Percentiles rank a stretch among this genome's conserved stretches.
Conservation (phyloP, 2,329 filamentous ascomycete genomes). For the Coccinonectria pachysandricola region DNA sequence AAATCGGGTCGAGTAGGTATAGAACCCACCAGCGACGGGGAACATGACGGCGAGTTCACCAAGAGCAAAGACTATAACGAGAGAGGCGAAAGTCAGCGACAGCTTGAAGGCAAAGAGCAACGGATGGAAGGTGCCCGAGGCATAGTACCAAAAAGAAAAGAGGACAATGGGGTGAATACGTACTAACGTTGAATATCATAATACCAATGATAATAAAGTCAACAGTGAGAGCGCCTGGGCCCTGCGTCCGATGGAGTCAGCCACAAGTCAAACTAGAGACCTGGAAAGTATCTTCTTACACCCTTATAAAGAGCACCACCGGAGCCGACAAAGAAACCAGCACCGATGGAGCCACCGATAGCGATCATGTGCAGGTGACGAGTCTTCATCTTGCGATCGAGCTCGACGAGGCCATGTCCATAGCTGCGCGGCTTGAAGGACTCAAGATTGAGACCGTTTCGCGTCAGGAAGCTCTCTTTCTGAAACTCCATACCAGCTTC, state of each 20-base stretch:
- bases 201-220: conserved; percentile 47
- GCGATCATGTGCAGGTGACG: conserved; percentile 54
- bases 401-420: conserved; percentile 16
- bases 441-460: conserved; percentile 17
- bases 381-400: conserved; percentile 40
- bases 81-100: conserved; percentile 4
- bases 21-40: conserved; percentile 53
- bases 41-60: conserved; percentile 53
- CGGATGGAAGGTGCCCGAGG: background rate
- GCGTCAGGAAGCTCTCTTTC: conserved; percentile 12
- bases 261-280: background rate
- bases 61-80: conserved; percentile 40
- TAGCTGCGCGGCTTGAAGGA: conserved; percentile 15
- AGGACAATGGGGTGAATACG: conserved; percentile 1
- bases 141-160: background rate
- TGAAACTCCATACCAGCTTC: conserved; percentile 7
- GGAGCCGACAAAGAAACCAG: conserved; percentile 53
- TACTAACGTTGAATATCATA: conserved; percentile 49
- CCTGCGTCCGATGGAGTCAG: conserved; percentile 8
- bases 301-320: conserved; percentile 42
- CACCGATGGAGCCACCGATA: conserved; percentile 51
- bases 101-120: too few species aligned
- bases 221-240: conserved; percentile 34
- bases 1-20: conserved; percentile 51
- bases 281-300: conserved; percentile 13